Evolutionary conservation across 805 yeast species (phyloP).

Genomic region (Starmerella sp.): DNA sequence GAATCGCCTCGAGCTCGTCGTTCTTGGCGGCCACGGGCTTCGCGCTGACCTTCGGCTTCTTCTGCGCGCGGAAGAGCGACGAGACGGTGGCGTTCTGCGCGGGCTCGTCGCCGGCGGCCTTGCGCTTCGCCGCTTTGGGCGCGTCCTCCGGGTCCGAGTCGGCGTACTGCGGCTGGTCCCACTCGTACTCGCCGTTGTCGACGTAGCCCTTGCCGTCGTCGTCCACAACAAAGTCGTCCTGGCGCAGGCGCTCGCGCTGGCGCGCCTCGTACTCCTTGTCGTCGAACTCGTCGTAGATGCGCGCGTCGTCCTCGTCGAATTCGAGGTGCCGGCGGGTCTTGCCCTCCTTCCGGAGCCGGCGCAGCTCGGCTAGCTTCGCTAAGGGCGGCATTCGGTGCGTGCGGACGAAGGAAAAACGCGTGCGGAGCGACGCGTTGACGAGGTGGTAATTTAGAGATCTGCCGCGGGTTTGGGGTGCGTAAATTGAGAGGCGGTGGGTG

Average conservation of each 20-base stretch:
- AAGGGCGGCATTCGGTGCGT: background rate
- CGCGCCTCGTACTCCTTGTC: slow-evolving; percentile 66
- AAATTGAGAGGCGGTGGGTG: background rate
- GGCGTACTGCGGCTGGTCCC: slow-evolving; percentile 43
- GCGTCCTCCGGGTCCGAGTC: slow-evolving; percentile 26
- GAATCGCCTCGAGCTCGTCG: slow-evolving; percentile 8
- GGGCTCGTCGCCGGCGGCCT: slow-evolving; percentile 29
- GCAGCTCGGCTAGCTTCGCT: slow-evolving; percentile 15
- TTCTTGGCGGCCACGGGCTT: background rate
- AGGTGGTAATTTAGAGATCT: background rate
- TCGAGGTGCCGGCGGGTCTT: slow-evolving; percentile 36
- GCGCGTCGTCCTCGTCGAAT: slow-evolving; percentile 40
- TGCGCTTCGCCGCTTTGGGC: slow-evolving; percentile 22
- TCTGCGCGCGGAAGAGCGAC: slow-evolving; percentile 28
- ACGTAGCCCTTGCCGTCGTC: slow-evolving; percentile 91
- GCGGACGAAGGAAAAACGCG: background rate
- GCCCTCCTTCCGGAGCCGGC: slow-evolving; percentile 28
- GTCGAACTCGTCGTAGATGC: slow-evolving; percentile 78
- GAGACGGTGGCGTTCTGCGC: slow-evolving; percentile 27
- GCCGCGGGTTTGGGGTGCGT: background rate
- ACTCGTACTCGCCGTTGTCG: slow-evolving; percentile 85
- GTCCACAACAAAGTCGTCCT: slow-evolving; percentile 89
- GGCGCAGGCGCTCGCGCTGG: slow-evolving; percentile 67
- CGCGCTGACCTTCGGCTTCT: slow-evolving; percentile 4
- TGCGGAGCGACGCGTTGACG: background rate